phyloP scores from a whole-genome alignment of 169 alveolate genomes.

The Plasmodium gonderi region DNA sequence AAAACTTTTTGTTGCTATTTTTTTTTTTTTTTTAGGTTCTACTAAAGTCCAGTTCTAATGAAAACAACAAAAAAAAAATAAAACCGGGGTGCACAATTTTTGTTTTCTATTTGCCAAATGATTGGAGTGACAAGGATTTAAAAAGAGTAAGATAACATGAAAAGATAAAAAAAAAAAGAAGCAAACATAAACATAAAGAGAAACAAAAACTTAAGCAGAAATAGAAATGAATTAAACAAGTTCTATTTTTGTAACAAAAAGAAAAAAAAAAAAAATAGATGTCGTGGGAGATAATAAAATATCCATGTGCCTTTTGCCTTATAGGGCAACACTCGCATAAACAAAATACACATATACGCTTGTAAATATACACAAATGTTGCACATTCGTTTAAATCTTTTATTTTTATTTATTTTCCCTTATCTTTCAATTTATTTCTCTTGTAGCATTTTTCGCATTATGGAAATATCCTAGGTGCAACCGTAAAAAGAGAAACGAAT shows the following conservation, averaged over 20 bases:
- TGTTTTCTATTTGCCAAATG: constrained; percentile 70
- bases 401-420: too few species aligned
- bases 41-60: constrained; percentile 58
- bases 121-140: constrained; percentile 73
- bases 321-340: not conserved
- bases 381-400: too few species aligned
- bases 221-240: too few species aligned
- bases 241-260: too few species aligned
- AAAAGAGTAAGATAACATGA: constrained; percentile 39
- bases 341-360: not conserved
- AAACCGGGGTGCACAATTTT: constrained; percentile 74
- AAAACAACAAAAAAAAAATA: constrained; percentile 48
- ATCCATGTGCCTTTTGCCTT: not conserved
- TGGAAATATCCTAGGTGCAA: constrained; percentile 87
- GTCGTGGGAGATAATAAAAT: not conserved
- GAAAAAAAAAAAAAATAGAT: not conserved
- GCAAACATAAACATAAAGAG: too few species aligned
- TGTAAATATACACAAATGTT: too few species aligned
- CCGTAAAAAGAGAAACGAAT: constrained; percentile 84
- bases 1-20: too few species aligned
- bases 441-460: constrained; percentile 85
- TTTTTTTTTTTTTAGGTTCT: constrained; percentile 37
- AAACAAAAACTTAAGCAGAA: too few species aligned
- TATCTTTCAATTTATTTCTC: not conserved
- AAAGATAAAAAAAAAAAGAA: not conserved